Conservation (phyloP, 148 eudicot species). For the Rhododendron ferrugineum region DNA sequence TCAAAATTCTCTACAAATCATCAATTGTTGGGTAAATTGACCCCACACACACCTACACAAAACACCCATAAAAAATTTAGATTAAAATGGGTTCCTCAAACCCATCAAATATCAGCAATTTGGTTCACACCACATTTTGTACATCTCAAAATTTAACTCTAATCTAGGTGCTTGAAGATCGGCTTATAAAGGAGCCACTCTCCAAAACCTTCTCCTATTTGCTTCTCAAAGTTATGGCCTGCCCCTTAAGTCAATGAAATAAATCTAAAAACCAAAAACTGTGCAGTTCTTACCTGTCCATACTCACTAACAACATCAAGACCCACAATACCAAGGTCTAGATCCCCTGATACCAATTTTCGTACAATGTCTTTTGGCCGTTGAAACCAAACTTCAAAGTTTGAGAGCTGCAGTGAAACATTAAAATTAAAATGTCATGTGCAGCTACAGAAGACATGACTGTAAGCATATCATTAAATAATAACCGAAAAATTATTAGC, state of each 20-base stretch:
- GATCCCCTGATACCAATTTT: constrained; percentile 90
- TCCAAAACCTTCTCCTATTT: background rate
- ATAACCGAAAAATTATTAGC: background rate
- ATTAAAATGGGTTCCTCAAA: background rate
- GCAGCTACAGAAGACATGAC: background rate
- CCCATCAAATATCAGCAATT: background rate
- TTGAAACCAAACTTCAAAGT: constrained; percentile 94
- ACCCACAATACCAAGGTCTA: constrained; percentile 96
- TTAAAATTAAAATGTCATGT: background rate
- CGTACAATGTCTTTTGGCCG: constrained; percentile 89
- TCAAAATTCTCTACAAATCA: background rate
- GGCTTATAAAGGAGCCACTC: background rate
- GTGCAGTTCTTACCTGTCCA: constrained; percentile 57
- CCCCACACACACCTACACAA: background rate
- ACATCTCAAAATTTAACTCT: background rate
- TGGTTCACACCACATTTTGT: background rate
- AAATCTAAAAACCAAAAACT: background rate
- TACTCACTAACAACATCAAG: constrained; percentile 74
- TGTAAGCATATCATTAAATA: background rate
- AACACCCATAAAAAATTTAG: background rate
- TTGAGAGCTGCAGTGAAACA: constrained; percentile 50
- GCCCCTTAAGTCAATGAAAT: background rate
- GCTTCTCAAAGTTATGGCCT: background rate
- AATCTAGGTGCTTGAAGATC: background rate
- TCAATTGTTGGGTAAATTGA: background rate